Base-by-base conservation (phyloP, 2,329 filamentous ascomycete genomes). In the Ophiostoma populinum region DNA sequence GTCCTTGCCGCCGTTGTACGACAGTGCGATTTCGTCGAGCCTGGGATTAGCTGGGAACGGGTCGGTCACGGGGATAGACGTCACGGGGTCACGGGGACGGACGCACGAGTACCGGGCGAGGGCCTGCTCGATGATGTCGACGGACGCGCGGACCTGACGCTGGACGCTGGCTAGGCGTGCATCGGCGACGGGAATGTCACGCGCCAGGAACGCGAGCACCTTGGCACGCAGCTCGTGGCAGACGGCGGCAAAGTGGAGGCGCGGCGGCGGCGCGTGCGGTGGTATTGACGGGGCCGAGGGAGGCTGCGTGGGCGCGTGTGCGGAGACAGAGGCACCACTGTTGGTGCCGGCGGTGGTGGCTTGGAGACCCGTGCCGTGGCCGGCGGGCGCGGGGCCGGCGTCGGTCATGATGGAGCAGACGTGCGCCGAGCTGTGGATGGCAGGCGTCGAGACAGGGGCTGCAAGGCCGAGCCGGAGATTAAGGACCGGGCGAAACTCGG, bases 1-100 rank as follows among this genome's bases (percentile, higher is more conserved):
- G 64, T 95, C 90, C 56, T 98, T 98, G 41, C 90, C 90, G 51
- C 90, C 90, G 49, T 98, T 98, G 59, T 94, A 98, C 38, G 87
- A 92, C 43, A 95, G 65, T 5, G 86, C 83, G 41, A 95, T 67
- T 51, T 92, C 69, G 39, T 77, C 66, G 42, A 79, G 68, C 39
- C 81, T 90, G 47, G 28, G 28, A 24, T 36, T 7, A 32, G 30
- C 18, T 13, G 4, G 18, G 10, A 6, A 13, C 5, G 10, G 19
- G 4, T n/a, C n/a, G n/a, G n/a, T n/a, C n/a, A n/a, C n/a, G n/a
- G n/a, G n/a, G n/a, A n/a, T n/a, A 5, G 17, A 22, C 17, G 20
- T 10, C 4, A 11, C 7, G 7, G 7, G 20, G 29, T 15, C 12
- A 20, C 7, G 7, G 30, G 8, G 11, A 5, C 5, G 7, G n/a